Evolutionary conservation across 176 grass and related monocot species (phyloP), one percentile per base, ranked within the genome.

Genomic region (Lolium multiflorum): DNA sequence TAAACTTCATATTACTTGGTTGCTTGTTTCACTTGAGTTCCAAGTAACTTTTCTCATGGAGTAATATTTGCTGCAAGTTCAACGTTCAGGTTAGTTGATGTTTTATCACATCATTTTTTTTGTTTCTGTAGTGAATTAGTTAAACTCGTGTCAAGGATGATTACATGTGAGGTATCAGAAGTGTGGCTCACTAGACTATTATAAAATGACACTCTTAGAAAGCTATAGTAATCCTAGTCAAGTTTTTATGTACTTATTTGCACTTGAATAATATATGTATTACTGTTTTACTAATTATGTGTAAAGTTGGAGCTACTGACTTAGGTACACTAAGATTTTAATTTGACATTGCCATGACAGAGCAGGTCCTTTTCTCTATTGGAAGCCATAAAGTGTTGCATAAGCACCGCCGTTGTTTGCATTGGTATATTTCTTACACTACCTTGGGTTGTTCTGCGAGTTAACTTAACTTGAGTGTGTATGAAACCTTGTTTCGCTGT

Each of bases 341-440:
- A 72, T 83, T 91, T 83, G 69, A 77, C 71, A 72, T 61, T 88
- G 43, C 61, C 65, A 50, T 91, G 54, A 71, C 90, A 99, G 97
- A 93, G 77, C 66, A 96, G 91, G 81, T 96, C 87, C 26, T 43
- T 96, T 87, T 96, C 85, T 82, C 46, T 96, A 58, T 69, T 87
- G 84, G 90, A 96, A 78, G 92, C 92, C 77, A 70, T 90, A 71
- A 96, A 94, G 80, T 99, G 91, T 79, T 90, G 90, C 70, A 47
- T 96, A 77, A 82, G 50, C 65, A 85, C 89, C 59, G 35, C 90
- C 47, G 9, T 99, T 74, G 2, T 93, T 74, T 93, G 90, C 74
- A 91, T 99, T 9, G 90, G 97, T 94, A 94, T 82, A 86, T 75
- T 92, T 49, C 71, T 65, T 76, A 20, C 80, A 38, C 31, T 26